A percentile compares a stretch with the other conserved stretches of the same genome.
Conservation (phyloP, 257 asterid species). For the Paulownia fortunei region DNA sequence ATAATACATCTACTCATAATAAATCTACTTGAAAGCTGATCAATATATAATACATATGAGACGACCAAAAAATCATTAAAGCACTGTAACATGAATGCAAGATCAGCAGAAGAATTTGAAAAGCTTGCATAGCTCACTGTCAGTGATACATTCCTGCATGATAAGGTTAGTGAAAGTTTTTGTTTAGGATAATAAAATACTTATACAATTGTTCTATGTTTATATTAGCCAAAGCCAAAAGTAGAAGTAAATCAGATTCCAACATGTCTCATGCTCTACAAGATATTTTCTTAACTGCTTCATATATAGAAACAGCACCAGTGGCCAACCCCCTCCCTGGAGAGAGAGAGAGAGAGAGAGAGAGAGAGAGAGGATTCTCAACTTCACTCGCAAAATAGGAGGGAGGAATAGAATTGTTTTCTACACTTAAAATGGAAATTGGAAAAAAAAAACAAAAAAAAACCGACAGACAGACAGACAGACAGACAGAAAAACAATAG, state of each 20-base stretch:
- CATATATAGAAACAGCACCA: neutral
- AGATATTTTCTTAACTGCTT: neutral
- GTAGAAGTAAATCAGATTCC: neutral
- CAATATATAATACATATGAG: neutral
- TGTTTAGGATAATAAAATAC: neutral
- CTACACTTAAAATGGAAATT: neutral
- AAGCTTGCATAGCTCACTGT: neutral
- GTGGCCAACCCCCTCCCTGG: neutral
- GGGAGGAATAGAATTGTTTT: neutral
- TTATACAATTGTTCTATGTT: neutral
- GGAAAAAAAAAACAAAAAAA: no score
- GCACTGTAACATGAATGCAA: neutral
- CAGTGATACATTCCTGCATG: constrained; percentile 15
- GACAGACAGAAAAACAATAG: neutral
- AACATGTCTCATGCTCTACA: neutral
- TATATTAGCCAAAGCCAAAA: neutral
- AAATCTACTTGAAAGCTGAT: neutral
- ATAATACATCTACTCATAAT: neutral
- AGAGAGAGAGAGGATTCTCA: neutral
- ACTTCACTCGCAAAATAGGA: neutral
- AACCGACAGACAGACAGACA: neutral
- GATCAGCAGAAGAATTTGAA: neutral
- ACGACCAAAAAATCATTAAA: neutral
- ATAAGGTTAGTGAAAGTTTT: neutral
- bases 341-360: neutral